These are phyloP conservation scores for Eutypa lata DNA, from an alignment of 2,329 filamentous ascomycete genomes.

Conservation along the genomic window DNA sequence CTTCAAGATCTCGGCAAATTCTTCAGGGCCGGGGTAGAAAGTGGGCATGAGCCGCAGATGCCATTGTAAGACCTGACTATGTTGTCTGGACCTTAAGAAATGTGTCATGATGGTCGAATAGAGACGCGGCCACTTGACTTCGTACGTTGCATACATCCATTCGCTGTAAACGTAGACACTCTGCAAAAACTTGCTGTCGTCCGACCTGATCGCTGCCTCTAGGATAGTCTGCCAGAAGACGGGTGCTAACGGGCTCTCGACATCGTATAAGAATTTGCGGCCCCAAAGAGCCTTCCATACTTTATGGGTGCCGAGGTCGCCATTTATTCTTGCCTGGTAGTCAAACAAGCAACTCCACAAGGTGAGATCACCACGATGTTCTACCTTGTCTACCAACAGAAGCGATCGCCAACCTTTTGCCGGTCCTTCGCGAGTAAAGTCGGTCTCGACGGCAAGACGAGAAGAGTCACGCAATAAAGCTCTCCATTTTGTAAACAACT, in stretches of 20 bases:
- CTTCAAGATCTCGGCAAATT: conserved; percentile 40
- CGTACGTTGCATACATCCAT: conserved; percentile 37
- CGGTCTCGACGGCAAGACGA: conserved; percentile 27
- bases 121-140: conserved; percentile 46
- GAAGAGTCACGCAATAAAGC: conserved; percentile 18
- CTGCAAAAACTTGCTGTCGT: conserved; percentile 29
- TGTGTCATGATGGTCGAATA: conserved; percentile 45
- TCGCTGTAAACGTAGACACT: conserved; percentile 37
- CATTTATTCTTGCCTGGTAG: conserved; percentile 27
- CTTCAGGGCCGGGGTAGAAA: conserved; percentile 39
- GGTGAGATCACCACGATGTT: conserved; percentile 24
- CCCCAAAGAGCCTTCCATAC: conserved; percentile 31
- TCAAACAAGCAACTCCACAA: conserved; percentile 29
- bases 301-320: conserved; percentile 20
- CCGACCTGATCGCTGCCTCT: conserved; percentile 27
- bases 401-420: conserved; percentile 16
- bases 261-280: conserved; percentile 26
- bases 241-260: conserved; percentile 18
- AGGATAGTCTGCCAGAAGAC: conserved; percentile 31
- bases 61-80: conserved; percentile 42
- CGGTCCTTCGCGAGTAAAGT: conserved; percentile 25
- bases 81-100: conserved; percentile 38
- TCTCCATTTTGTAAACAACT: conserved; percentile 24
- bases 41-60: conserved; percentile 41
- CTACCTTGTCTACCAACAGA: conserved; percentile 24